Conservation (phyloP, 2,329 filamentous ascomycete species). For the Colletotrichum coccodes region DNA sequence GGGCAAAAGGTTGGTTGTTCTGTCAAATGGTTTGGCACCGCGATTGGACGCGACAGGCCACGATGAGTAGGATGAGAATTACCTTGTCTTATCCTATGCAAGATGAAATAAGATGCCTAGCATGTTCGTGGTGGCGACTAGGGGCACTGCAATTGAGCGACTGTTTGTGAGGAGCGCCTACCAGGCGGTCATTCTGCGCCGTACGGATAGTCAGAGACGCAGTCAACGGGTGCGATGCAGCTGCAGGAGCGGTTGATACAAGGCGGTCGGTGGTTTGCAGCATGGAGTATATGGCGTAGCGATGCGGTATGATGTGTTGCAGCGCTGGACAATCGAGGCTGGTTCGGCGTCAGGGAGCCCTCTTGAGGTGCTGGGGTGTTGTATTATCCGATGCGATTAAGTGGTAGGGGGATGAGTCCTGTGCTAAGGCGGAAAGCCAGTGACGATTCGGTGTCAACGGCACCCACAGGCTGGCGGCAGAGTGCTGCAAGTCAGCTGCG, state of each 20-base stretch:
- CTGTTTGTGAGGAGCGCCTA: not conserved
- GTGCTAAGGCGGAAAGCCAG: not conserved
- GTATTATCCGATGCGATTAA: not conserved
- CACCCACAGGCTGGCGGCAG: not conserved
- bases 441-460: not conserved
- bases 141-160: not conserved
- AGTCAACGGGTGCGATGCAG: constrained; percentile 1
- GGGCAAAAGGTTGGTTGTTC: constrained; percentile 5
- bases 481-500: not conserved
- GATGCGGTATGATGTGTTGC: not conserved
- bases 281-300: not conserved
- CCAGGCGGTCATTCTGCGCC: not conserved
- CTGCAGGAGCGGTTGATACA: not conserved
- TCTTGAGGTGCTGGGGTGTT: not conserved
- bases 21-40: not conserved
- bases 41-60: constrained; percentile 3
- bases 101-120: not conserved
- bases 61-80: not conserved
- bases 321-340: not conserved
- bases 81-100: too few species aligned
- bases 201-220: not conserved
- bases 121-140: constrained; percentile 7
- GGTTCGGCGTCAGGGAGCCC: not conserved
- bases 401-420: not conserved
- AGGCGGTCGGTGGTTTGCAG: not conserved